These are phyloP conservation scores for Schizopora paradoxa DNA, from an alignment of 1,284 basidiomycete genomes.

Conservation along the genomic window DNA sequence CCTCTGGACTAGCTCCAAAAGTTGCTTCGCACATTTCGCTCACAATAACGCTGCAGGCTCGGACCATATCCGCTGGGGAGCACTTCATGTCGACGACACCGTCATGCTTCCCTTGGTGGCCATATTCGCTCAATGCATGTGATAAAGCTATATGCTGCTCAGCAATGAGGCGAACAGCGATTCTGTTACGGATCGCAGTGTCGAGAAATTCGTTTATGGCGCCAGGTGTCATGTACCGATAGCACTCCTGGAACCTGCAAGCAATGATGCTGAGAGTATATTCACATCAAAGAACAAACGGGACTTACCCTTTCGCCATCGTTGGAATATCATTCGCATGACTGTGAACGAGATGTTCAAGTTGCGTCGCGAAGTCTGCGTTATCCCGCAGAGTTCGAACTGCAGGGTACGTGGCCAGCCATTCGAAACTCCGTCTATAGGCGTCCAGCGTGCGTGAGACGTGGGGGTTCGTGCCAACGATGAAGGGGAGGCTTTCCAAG, in stretches of 20 bases:
- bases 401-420: slow-evolving; percentile 64
- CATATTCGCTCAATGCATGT: slow-evolving; percentile 44
- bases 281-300: slow-evolving; percentile 3
- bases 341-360: slow-evolving; percentile 68
- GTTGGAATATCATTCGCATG: slow-evolving; percentile 88
- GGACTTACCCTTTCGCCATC: slow-evolving; percentile 77
- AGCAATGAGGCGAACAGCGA: slow-evolving; percentile 84
- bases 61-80: slow-evolving; percentile 66
- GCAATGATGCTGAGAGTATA: neutral
- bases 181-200: slow-evolving; percentile 80
- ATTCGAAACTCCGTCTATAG: slow-evolving; percentile 71
- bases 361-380: slow-evolving; percentile 55
- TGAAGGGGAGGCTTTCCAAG: slow-evolving; percentile 72
- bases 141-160: slow-evolving; percentile 89
- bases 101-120: slow-evolving; percentile 34
- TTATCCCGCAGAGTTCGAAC: slow-evolving; percentile 70
- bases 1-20: slow-evolving; percentile 63
- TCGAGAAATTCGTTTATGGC: slow-evolving; percentile 80
- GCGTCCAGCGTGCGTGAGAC: slow-evolving; percentile 70
- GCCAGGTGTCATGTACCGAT: slow-evolving; percentile 73
- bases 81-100: slow-evolving; percentile 69
- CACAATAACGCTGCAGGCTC: slow-evolving; percentile 78
- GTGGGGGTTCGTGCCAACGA: slow-evolving; percentile 88
- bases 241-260: slow-evolving; percentile 78
- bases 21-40: slow-evolving; percentile 83